These are phyloP conservation scores for Ceratocystis albifundus DNA, from an alignment of 2,329 filamentous ascomycete genomes.

Conservation along the genomic window DNA sequence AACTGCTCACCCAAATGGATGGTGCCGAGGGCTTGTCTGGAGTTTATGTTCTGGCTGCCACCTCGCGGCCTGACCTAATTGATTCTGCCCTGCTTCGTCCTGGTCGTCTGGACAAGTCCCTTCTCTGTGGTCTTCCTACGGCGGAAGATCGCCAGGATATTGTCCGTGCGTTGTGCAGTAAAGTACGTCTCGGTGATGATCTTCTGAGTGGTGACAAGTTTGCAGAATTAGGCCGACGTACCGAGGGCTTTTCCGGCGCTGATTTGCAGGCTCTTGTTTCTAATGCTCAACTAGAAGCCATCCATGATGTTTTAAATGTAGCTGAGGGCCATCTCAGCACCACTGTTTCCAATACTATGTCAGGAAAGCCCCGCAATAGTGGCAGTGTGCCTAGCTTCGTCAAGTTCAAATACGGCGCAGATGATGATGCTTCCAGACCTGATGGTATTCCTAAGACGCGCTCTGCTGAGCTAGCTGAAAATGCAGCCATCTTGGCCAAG, in stretches of 20 bases:
- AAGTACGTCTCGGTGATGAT: conserved; percentile 60
- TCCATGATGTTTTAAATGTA: conserved; percentile 77
- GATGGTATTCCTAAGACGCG: conserved; percentile 38
- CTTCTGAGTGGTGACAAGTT: conserved; percentile 49
- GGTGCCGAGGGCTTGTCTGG: conserved; percentile 89
- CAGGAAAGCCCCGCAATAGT: conserved; percentile 23
- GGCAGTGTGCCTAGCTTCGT: conserved; percentile 46
- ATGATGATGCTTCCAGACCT: conserved; percentile 34
- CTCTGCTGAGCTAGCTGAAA: conserved; percentile 54
- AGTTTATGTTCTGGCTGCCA: conserved; percentile 93
- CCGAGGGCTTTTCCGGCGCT: conserved; percentile 84
- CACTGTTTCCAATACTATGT: conserved; percentile 28
- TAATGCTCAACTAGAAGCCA: conserved; percentile 92
- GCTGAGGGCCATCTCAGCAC: conserved; percentile 31
- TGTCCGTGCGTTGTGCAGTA: conserved; percentile 67
- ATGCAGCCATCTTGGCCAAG: conserved; percentile 68
- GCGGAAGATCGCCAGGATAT: conserved; percentile 79
- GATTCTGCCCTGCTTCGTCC: conserved; percentile 87
- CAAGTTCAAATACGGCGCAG: conserved; percentile 71
- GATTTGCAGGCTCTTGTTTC: conserved; percentile 92
- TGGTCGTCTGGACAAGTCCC: conserved; percentile 81
- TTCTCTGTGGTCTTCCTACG: conserved; percentile 81
- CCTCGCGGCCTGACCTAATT: conserved; percentile 84
- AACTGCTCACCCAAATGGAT: conserved; percentile 97
- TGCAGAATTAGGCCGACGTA: conserved; percentile 63